A percentile compares a stretch with the other conserved stretches of the same genome.
Conservation (phyloP, 1,139 yeast species). For the Yamadazyma pseudoaaseri region DNA sequence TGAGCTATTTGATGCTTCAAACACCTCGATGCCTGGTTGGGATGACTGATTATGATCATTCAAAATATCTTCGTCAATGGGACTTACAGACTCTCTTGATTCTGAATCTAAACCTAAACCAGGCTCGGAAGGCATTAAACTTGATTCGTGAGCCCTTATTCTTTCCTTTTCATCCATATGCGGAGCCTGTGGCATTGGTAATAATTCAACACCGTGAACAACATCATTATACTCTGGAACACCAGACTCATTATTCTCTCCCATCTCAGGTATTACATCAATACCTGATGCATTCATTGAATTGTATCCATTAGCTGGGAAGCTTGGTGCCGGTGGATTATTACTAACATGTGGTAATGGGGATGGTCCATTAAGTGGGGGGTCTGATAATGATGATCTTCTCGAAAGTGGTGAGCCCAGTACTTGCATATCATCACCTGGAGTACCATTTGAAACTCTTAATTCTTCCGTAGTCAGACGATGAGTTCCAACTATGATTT, state of each 20-base stretch:
- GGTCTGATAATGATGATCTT: conserved; percentile 18
- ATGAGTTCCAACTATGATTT: conserved; percentile 76
- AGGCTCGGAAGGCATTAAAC: conserved; percentile 65
- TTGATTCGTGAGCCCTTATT: conserved; percentile 51
- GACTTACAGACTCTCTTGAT: conserved; percentile 15
- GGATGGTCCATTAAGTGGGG: conserved; percentile 12
- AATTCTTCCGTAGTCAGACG: conserved; percentile 32
- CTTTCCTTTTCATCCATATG: conserved; percentile 53
- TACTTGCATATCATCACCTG: conserved; percentile 5
- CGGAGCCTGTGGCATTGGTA: conserved; percentile 19
- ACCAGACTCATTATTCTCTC: background rate
- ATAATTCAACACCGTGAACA: conserved; percentile 6
- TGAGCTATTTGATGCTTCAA: conserved; percentile 2
- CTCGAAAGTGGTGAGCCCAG: conserved; percentile 16
- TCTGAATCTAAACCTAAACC: conserved; percentile 24
- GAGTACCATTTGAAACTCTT: conserved; percentile 2
- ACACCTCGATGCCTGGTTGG: background rate
- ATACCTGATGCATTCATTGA: no score
- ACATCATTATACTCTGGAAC: conserved; percentile 28
- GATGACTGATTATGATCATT: background rate
- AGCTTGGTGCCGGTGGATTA: background rate
- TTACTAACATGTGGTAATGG: background rate
- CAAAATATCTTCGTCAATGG: conserved; percentile 8
- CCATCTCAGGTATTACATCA: conserved; percentile 3
- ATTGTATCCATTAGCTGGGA: background rate